Evolutionary conservation across 768 basidiomycete genomes (phyloP), one percentile per base, ranked within the genome.

Genomic region (Auricularia sp.): DNA sequence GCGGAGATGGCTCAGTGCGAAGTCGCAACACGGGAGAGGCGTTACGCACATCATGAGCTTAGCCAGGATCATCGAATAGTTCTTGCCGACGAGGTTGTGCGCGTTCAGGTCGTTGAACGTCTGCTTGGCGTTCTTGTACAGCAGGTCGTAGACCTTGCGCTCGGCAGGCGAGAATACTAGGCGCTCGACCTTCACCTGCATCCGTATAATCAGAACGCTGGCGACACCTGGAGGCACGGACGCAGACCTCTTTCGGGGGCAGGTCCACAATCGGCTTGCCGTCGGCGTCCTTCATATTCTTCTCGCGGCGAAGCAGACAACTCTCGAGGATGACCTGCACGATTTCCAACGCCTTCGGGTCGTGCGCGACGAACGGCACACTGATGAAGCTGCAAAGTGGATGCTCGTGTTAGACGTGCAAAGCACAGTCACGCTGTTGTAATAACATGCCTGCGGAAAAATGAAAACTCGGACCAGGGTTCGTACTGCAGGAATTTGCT

Each of bases 261-360:
- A 98, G 77, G 53, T 93, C 86, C 1, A 98, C 92, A 58, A 98
- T 97, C 62, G 79, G 84, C 63, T 90, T 88, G 8, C 96, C 96
- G 68, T 93, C 84, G 42, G 75, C 79, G 74, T 95, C 95, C 43
- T 84, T 84, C 91, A 94, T 96, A 62, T 84, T 87, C 78, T 98
- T 98, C 74, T 98, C 95, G 67, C 96, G 83, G 14, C 96, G 83
- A 7, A 98, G 78, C 4, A 98, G 78, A 61, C 92, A 82, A 42
- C 86, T 91, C 73, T 96, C 93, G 18, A 98, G 80, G 66, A 98
- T 94, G 64, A 94, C 89, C 75, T 98, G 95, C 0, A 98, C 93
- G 54, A 98, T 87, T 70, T 96, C 93, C 60, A 98, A 88, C 0
- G 93, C 95, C 71, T 93, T 94, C 0, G 91, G 86, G 73, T 98